Conservation (phyloP, 768 basidiomycete genomes). For the Russula olivacea region DNA sequence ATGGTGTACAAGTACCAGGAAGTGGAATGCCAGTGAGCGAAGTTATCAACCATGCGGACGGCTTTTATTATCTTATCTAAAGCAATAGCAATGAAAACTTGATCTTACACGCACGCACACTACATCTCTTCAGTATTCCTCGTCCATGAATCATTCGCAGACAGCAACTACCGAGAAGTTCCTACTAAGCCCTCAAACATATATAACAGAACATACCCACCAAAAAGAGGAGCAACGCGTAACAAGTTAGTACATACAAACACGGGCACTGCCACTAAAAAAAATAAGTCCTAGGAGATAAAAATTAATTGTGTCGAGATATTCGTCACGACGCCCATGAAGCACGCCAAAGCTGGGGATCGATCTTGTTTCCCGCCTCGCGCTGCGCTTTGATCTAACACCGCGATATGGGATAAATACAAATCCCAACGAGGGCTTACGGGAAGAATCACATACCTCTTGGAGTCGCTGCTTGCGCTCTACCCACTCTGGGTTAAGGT, state of each 20-base stretch:
- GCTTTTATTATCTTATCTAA: not conserved
- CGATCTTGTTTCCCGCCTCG: conserved; percentile 14
- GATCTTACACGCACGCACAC: not conserved
- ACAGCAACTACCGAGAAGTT: not conserved
- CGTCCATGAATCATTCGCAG: not conserved
- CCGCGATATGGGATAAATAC: not conserved
- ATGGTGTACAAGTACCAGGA: too few relatives aligned
- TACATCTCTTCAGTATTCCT: not conserved
- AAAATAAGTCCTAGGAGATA: conserved; percentile 21
- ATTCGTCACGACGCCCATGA: conserved; percentile 8
- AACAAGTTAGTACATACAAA: conserved; percentile 13
- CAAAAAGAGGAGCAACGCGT: not conserved
- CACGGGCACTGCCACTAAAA: not conserved
- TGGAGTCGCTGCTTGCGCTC: conserved; percentile 23
- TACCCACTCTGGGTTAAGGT: conserved; percentile 23
- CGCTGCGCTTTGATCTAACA: conserved; percentile 18
- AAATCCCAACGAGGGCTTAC: not conserved
- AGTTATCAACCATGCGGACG: too few relatives aligned
- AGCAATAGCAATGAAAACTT: too few relatives aligned
- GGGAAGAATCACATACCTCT: conserved; percentile 14
- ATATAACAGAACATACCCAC: not conserved
- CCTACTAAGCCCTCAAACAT: conserved; percentile 4
- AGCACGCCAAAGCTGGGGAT: conserved; percentile 13
- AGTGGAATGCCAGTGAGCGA: too few relatives aligned
- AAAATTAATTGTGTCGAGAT: not conserved